phyloP scores from a whole-genome alignment of 2,329 filamentous ascomycete genomes.

The Fusarium burgessii region DNA sequence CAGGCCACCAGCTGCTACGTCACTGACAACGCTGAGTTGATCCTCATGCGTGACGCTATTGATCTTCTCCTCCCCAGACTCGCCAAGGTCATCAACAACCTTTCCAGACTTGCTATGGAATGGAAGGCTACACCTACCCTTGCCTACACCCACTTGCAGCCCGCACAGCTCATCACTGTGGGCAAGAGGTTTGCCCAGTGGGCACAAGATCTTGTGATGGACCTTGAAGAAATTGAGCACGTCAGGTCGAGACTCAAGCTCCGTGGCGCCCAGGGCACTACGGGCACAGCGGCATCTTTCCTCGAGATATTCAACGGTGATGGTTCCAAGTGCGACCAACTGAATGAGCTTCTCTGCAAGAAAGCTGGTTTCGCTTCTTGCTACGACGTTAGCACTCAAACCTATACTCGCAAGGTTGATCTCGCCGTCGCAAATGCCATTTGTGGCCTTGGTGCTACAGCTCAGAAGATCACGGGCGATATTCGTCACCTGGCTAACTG shows the following conservation, averaged over 20 bases:
- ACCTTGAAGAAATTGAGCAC: conserved; percentile 29
- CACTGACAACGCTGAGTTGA: conserved; percentile 33
- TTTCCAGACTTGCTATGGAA: conserved; percentile 25
- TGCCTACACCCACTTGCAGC: conserved; percentile 21
- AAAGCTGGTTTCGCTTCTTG: conserved; percentile 22
- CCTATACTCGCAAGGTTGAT: conserved; percentile 80
- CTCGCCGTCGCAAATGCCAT: conserved; percentile 79
- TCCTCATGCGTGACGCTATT: conserved; percentile 31
- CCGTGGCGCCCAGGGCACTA: conserved; percentile 18
- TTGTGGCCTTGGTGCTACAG: conserved; percentile 81
- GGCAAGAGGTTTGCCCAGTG: conserved; percentile 32
- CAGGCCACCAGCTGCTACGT: conserved; percentile 24
- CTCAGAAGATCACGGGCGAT: conserved; percentile 73
- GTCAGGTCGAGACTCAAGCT: conserved; percentile 23
- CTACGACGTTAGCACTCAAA: conserved; percentile 36
- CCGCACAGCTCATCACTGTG: conserved; percentile 34
- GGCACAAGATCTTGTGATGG: conserved; percentile 35
- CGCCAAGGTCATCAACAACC: conserved; percentile 33
- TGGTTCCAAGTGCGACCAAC: conserved; percentile 18
- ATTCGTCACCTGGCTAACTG: conserved; percentile 79
- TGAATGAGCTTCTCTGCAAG: conserved; percentile 24
- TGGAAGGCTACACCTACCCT: conserved; percentile 31
- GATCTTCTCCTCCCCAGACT: conserved; percentile 28
- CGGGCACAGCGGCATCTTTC: conserved; percentile 32
- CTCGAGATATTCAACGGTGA: conserved; percentile 25